Percentiles rank a stretch among this genome's conserved stretches.
Conservation (phyloP, 2,329 filamentous ascomycete species). For the Phialocephala sp. region DNA sequence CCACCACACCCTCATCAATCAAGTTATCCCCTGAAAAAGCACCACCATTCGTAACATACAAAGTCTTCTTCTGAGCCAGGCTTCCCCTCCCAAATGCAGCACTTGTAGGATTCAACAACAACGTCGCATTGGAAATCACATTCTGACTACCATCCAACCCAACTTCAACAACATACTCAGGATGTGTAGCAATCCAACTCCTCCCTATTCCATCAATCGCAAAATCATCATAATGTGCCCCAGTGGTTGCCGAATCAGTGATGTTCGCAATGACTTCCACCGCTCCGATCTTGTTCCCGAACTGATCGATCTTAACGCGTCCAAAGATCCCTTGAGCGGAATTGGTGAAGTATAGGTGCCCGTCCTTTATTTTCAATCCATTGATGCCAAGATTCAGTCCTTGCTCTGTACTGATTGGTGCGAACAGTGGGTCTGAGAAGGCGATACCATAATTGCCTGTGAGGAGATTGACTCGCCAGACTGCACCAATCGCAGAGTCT, state of each 20-base stretch:
- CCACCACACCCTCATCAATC: slow-evolving; percentile 22
- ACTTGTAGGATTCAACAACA: slow-evolving; percentile 29
- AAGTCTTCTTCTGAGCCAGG: slow-evolving; percentile 16
- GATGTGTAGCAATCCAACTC: slow-evolving; percentile 30
- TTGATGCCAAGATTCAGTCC: slow-evolving; percentile 36
- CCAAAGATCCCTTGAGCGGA: slow-evolving; percentile 27
- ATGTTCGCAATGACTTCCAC: slow-evolving; percentile 21
- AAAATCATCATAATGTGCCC: slow-evolving; percentile 30
- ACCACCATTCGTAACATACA: slow-evolving; percentile 32
- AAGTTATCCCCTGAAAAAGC: slow-evolving; percentile 16
- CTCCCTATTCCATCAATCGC: slow-evolving; percentile 15
- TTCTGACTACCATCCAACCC: slow-evolving; percentile 13
- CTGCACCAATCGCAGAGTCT: slow-evolving; percentile 38
- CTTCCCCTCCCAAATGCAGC: slow-evolving; percentile 24
- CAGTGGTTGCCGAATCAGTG: not conserved
- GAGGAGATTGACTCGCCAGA: slow-evolving; percentile 38
- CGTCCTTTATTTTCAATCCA: slow-evolving; percentile 31
- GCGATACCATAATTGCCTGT: slow-evolving; percentile 30
- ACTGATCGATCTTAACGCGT: slow-evolving; percentile 19
- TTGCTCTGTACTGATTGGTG: not conserved
- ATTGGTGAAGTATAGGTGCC: slow-evolving; percentile 39
- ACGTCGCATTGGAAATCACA: slow-evolving; percentile 19
- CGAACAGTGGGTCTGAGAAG: slow-evolving; percentile 20
- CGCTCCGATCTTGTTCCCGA: slow-evolving; percentile 20
- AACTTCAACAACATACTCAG: slow-evolving; percentile 26